A percentile compares a stretch with the other conserved stretches of the same genome.
These are phyloP conservation scores for Lomentospora prolificans DNA, from an alignment of 2,329 filamentous ascomycete species.

Conservation along the genomic window DNA sequence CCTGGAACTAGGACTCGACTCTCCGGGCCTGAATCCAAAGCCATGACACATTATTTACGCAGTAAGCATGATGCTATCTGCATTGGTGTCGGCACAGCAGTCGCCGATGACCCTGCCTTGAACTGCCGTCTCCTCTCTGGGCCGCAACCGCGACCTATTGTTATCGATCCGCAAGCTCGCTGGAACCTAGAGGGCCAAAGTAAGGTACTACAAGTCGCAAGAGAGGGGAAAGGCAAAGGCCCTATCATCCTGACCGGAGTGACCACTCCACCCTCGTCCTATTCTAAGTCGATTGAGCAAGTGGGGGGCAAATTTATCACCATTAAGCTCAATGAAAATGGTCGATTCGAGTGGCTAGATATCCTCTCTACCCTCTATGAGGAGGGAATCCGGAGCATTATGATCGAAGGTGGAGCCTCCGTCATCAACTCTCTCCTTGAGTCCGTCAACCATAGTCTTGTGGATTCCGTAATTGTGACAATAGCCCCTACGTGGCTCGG, in stretches of 20 bases:
- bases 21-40: slow-evolving; percentile 74
- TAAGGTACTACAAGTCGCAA: slow-evolving; percentile 57
- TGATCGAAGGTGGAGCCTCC: slow-evolving; percentile 81
- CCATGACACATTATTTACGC: slow-evolving; percentile 88
- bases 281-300: slow-evolving; percentile 30
- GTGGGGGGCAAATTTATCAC: slow-evolving; percentile 44
- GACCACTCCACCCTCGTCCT: slow-evolving; percentile 32
- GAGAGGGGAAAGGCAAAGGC: slow-evolving; percentile 55
- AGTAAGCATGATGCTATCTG: slow-evolving; percentile 75
- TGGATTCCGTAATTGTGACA: slow-evolving; percentile 76
- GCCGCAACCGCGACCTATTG: slow-evolving; percentile 68
- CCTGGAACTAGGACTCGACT: slow-evolving; percentile 74
- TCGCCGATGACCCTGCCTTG: slow-evolving; percentile 75
- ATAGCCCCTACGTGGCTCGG: slow-evolving; percentile 89
- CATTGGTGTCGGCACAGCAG: slow-evolving; percentile 73
- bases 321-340: slow-evolving; percentile 23
- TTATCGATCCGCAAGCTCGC: slow-evolving; percentile 69
- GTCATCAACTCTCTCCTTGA: slow-evolving; percentile 77
- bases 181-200: slow-evolving; percentile 54
- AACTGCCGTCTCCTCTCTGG: slow-evolving; percentile 66
- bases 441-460: slow-evolving; percentile 45
- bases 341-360: slow-evolving; percentile 51
- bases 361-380: slow-evolving; percentile 48
- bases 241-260: slow-evolving; percentile 60
- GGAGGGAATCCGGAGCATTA: slow-evolving; percentile 64